Conservation (phyloP, 164 flowering plant species). For the Piper longum region DNA sequence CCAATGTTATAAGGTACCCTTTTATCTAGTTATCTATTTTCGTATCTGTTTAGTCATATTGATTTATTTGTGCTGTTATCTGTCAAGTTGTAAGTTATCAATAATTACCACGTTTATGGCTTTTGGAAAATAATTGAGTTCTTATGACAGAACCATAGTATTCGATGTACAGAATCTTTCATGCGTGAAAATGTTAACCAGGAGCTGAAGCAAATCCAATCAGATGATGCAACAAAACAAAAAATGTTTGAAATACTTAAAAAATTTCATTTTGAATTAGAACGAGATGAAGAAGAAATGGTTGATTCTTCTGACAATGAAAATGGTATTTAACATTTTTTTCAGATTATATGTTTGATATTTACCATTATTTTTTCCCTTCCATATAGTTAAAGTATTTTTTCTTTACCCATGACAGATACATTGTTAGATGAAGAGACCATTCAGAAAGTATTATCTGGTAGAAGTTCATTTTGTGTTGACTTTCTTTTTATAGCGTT, state of each 20-base stretch:
- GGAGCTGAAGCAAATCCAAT: constrained; percentile 50
- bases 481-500: background rate
- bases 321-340: constrained; percentile 16
- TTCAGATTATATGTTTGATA: background rate
- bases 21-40: background rate
- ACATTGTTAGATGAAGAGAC: constrained; percentile 58
- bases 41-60: background rate
- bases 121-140: background rate
- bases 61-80: background rate
- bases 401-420: constrained; percentile 20
- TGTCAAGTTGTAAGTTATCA: background rate
- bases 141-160: constrained; percentile 48
- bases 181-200: constrained; percentile 89
- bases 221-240: constrained; percentile 55
- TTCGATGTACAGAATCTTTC: constrained; percentile 82
- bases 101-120: background rate
- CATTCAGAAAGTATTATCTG: constrained; percentile 59
- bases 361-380: background rate
- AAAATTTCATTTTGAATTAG: constrained; percentile 53
- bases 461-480: constrained; percentile 19
- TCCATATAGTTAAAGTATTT: background rate
- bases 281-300: constrained; percentile 14
- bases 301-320: constrained; percentile 32
- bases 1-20: constrained; percentile 70
- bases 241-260: constrained; percentile 80